A percentile compares a stretch with the other conserved stretches of the same genome.
phyloP scores from a whole-genome alignment of 768 basidiomycete genomes.

The Leccinum disarticulatum region DNA sequence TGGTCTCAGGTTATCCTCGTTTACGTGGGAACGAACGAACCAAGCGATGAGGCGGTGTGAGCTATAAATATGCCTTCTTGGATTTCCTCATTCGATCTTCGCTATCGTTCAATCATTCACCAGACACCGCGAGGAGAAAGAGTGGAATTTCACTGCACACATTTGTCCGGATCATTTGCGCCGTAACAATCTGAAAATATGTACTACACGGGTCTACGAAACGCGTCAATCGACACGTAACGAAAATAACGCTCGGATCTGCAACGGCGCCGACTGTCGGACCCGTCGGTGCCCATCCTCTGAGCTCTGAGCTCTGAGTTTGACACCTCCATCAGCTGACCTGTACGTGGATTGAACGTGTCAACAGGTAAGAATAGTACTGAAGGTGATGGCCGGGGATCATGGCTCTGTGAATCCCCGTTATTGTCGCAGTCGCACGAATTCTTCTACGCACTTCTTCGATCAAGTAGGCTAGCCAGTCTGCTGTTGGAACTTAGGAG shows the following conservation, averaged over 20 bases:
- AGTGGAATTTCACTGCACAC: constrained; percentile 11
- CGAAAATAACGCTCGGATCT: background rate
- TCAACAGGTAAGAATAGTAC: constrained; percentile 8
- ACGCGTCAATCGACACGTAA: constrained; percentile 7
- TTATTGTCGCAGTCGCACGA: background rate
- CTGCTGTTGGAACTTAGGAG: background rate
- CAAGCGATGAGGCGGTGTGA: constrained; percentile 23
- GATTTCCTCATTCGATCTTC: constrained; percentile 12
- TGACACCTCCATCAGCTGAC: background rate
- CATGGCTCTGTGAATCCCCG: background rate
- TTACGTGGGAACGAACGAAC: constrained; percentile 15
- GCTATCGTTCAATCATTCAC: constrained; percentile 13
- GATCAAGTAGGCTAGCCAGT: background rate
- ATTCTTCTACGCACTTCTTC: background rate
- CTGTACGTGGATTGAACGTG: background rate
- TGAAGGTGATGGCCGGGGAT: background rate
- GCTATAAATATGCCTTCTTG: constrained; percentile 24
- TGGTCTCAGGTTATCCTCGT: constrained; percentile 20
- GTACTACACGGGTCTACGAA: background rate
- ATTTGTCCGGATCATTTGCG: constrained; percentile 12
- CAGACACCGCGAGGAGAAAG: constrained; percentile 20
- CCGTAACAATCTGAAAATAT: background rate
- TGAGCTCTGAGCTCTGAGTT: background rate
- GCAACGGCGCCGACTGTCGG: constrained; percentile 16
- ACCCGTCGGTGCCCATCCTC: background rate